These are phyloP conservation scores for Crithidia sp. DNA, from an alignment of 208 protist species.

Conservation along the genomic window DNA sequence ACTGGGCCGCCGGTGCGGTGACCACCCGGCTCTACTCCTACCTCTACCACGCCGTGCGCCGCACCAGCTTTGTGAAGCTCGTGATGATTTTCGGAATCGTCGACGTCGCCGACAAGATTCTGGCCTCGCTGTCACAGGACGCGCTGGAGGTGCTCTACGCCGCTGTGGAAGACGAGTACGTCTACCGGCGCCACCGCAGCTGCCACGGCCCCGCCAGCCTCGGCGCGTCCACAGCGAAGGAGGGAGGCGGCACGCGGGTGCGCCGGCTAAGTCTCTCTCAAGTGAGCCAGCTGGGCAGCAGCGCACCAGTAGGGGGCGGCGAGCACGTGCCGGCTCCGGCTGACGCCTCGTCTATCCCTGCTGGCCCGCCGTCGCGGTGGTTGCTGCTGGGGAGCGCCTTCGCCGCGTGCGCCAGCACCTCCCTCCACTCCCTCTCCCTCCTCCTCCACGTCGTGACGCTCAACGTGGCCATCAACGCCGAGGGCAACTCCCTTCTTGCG, in stretches of 20 bases:
- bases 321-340: too few species aligned
- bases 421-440: constrained; percentile 81
- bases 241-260: background rate
- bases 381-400: constrained; percentile 34
- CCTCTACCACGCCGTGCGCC: constrained; percentile 26
- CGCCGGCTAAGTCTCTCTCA: background rate
- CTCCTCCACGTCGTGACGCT: constrained; percentile 91
- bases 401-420: constrained; percentile 36
- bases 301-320: too few species aligned
- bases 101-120: constrained; percentile 91
- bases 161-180: constrained; percentile 24
- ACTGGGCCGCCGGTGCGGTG: constrained; percentile 7
- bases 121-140: constrained; percentile 91
- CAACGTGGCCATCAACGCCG: constrained; percentile 94
- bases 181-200: constrained; percentile 3
- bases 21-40: constrained; percentile 26
- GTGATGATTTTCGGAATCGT: constrained; percentile 96
- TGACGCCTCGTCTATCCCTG: background rate
- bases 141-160: constrained; percentile 72
- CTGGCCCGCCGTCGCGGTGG: constrained; percentile 20
- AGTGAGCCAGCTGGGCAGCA: background rate
- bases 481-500: constrained; percentile 90
- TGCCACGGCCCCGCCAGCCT: background rate
- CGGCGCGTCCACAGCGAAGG: background rate
- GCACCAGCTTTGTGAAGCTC: constrained; percentile 85